These are phyloP conservation scores for Globisporangium cylindrosporum DNA, from an alignment of 352 stramenopile species.

Conservation along the genomic window DNA sequence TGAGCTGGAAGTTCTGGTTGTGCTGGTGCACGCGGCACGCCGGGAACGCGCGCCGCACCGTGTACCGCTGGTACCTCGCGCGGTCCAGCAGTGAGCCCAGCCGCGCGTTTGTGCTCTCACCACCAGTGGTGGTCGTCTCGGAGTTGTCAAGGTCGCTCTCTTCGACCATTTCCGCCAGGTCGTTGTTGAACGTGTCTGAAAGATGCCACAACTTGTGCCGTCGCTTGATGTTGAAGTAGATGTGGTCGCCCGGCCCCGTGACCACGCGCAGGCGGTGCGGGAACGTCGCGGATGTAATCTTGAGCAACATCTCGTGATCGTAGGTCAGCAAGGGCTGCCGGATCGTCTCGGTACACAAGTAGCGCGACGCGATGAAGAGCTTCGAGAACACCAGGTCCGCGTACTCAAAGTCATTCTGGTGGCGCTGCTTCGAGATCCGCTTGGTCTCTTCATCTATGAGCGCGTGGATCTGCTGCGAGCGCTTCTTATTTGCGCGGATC, in stretches of 20 bases:
- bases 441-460: conserved; percentile 19
- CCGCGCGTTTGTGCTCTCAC: not conserved
- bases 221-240: conserved; percentile 20
- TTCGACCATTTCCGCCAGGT: conserved; percentile 18
- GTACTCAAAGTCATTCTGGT: conserved; percentile 24
- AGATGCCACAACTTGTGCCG: conserved; percentile 19
- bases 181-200: conserved; percentile 23
- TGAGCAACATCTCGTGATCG: conserved; percentile 27
- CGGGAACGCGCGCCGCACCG: conserved; percentile 23
- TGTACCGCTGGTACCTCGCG: conserved; percentile 15
- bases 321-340: conserved; percentile 25
- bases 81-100: not conserved
- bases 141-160: not conserved
- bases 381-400: conserved; percentile 23
- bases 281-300: conserved; percentile 17
- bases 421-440: conserved; percentile 9
- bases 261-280: conserved; percentile 17
- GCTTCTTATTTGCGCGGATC: conserved; percentile 14
- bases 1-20: conserved; percentile 21
- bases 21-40: conserved; percentile 26
- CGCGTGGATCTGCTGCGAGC: conserved; percentile 18
- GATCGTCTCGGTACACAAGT: conserved; percentile 23
- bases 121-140: not conserved
- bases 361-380: conserved; percentile 21
- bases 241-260: conserved; percentile 18